These are phyloP conservation scores for Erythrophleum fordii DNA, from an alignment of 306 rosid genomes.

Conservation along the genomic window DNA sequence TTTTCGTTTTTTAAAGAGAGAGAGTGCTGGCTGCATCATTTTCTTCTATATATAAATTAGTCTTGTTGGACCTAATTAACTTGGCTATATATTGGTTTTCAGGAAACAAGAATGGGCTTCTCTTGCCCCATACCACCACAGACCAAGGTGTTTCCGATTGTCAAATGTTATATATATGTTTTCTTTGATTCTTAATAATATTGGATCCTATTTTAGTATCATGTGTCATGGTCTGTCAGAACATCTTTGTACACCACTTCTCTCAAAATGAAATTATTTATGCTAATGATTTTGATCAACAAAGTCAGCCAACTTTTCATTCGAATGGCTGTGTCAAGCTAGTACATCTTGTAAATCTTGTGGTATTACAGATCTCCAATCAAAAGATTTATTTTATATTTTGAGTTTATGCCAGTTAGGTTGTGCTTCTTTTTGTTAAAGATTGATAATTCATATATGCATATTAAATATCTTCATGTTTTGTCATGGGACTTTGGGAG, in stretches of 20 bases:
- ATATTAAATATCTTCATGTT: not conserved
- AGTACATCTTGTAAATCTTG: constrained; percentile 21
- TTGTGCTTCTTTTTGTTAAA: not conserved
- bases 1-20: not conserved
- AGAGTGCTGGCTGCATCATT: constrained; percentile 7
- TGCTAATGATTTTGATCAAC: not conserved
- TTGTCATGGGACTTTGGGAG: not conserved
- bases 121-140: constrained; percentile 85
- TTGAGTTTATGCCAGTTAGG: not conserved
- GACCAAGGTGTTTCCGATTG: constrained; percentile 65
- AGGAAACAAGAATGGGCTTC: constrained; percentile 94
- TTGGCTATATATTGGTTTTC: constrained; percentile 19
- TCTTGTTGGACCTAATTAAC: not conserved
- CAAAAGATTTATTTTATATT: not conserved
- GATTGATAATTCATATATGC: not conserved
- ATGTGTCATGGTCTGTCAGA: constrained; percentile 27
- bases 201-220: not conserved
- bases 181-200: constrained; percentile 1
- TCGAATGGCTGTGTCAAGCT: constrained; percentile 12
- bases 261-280: not conserved
- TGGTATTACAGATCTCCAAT: not conserved
- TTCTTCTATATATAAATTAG: not conserved
- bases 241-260: not conserved
- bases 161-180: not conserved
- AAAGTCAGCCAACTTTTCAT: not conserved